A percentile compares a stretch with the other conserved stretches of the same genome.
phyloP scores from a whole-genome alignment of 441 rosid species.

The Pelargonium myrrhifolium region DNA sequence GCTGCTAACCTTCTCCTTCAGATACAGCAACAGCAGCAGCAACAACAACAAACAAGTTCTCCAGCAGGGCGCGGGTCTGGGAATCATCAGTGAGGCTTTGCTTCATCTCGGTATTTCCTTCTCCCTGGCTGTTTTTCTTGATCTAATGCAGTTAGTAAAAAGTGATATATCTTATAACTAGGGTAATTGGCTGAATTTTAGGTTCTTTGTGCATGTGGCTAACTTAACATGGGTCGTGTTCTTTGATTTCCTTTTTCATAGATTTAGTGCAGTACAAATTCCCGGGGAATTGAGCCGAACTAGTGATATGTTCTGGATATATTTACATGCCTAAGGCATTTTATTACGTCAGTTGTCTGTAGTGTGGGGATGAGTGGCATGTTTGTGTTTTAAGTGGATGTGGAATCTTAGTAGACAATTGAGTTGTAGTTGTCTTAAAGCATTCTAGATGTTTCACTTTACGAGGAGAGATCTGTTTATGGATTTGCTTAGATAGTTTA shows the following conservation, averaged over 20 bases:
- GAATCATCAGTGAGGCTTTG: constrained; percentile 34
- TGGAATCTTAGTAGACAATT: background rate
- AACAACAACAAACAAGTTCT: constrained; percentile 34
- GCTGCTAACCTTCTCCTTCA: constrained; percentile 90
- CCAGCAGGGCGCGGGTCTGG: constrained; percentile 49
- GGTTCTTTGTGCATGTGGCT: background rate
- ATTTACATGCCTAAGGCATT: background rate
- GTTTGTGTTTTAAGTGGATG: background rate
- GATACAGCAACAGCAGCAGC: constrained; percentile 66
- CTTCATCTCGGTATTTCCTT: constrained; percentile 37
- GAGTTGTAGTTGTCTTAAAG: background rate
- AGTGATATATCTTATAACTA: background rate
- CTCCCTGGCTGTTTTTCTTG: constrained; percentile 17
- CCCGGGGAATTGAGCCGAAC: background rate
- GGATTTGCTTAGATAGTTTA: background rate
- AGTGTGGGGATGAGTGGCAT: background rate
- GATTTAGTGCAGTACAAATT: background rate
- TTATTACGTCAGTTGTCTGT: background rate
- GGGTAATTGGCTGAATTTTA: background rate
- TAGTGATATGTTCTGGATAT: background rate
- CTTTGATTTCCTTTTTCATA: background rate
- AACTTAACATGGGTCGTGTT: background rate
- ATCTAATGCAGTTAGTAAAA: constrained; percentile 8
- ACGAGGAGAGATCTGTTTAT: background rate
- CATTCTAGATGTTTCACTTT: background rate